Conservation (phyloP, 345 rosid genomes). For the Salix viminalis region DNA sequence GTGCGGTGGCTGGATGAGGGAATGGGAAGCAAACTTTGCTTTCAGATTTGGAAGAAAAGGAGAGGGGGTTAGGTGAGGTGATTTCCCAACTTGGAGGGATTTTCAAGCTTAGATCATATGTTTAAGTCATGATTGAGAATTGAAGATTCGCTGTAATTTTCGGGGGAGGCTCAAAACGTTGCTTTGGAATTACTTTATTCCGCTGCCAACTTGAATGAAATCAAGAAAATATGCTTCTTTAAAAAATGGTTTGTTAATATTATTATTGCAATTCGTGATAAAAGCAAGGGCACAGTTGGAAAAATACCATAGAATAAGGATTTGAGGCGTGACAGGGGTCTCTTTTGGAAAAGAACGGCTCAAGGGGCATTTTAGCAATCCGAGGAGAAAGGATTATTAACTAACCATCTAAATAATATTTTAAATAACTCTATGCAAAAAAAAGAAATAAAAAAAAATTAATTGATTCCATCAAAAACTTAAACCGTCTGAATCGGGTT, state of each 20-base stretch:
- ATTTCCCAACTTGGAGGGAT: neutral
- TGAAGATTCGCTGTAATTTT: neutral
- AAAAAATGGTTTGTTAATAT: neutral
- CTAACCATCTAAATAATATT: neutral
- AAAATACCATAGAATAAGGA: neutral
- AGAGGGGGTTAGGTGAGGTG: neutral
- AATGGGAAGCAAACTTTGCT: neutral
- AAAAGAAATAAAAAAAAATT: neutral
- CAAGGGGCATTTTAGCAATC: neutral
- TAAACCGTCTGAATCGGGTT: constrained; percentile 35
- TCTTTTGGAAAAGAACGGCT: neutral
- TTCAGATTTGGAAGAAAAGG: neutral
- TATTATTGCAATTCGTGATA: neutral
- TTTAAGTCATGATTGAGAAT: neutral
- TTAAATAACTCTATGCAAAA: neutral
- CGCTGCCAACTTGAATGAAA: neutral
- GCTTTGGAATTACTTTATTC: neutral
- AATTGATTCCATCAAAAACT: constrained; percentile 26
- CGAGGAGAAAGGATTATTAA: neutral
- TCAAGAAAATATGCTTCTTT: neutral
- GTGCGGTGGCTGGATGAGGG: neutral
- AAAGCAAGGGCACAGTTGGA: too few relatives aligned
- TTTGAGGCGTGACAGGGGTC: neutral
- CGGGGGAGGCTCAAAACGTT: neutral
- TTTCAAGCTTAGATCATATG: neutral